A percentile compares a stretch with the other conserved stretches of the same genome.
Conservation (phyloP, 495 filamentous ascomycete species). For the Daldinia vernicosa region DNA sequence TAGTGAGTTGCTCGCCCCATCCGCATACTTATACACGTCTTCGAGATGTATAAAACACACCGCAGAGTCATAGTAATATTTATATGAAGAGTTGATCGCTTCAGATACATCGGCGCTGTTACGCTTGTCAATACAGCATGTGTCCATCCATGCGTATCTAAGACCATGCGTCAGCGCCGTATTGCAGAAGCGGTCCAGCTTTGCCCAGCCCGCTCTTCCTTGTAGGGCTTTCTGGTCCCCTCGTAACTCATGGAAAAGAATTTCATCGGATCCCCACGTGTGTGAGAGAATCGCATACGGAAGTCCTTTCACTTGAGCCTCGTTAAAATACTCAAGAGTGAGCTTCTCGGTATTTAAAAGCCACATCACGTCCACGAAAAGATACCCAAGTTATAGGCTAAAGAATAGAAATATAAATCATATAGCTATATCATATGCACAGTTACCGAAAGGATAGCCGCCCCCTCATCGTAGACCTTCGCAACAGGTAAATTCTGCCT, state of each 20-base stretch:
- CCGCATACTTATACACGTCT: conserved; percentile 6
- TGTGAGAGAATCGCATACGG: conserved; percentile 50
- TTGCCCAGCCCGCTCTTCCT: conserved; percentile 7
- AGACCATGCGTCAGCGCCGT: conserved; percentile 11
- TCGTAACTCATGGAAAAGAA: conserved; percentile 40
- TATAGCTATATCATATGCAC: too few relatives aligned
- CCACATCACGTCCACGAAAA: conserved; percentile 11
- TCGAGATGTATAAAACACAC: conserved; percentile 42
- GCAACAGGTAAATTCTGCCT: not conserved
- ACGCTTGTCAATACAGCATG: conserved; percentile 44
- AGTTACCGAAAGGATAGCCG: not conserved
- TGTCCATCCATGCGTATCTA: conserved; percentile 41
- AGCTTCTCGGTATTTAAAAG: conserved; percentile 22
- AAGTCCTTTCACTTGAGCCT: not conserved
- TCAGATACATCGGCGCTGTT: conserved; percentile 32
- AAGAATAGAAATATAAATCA: not conserved
- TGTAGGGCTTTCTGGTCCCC: not conserved
- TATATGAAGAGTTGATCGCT: conserved; percentile 35
- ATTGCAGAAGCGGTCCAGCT: conserved; percentile 17
- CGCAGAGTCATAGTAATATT: conserved; percentile 38
- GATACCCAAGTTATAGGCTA: not conserved
- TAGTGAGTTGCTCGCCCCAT: not conserved
- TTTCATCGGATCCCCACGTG: conserved; percentile 44
- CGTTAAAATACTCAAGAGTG: conserved; percentile 5
- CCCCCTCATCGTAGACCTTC: not conserved